Base-by-base conservation (phyloP, 495 filamentous ascomycete species). In the Neurospora sp. region DNA sequence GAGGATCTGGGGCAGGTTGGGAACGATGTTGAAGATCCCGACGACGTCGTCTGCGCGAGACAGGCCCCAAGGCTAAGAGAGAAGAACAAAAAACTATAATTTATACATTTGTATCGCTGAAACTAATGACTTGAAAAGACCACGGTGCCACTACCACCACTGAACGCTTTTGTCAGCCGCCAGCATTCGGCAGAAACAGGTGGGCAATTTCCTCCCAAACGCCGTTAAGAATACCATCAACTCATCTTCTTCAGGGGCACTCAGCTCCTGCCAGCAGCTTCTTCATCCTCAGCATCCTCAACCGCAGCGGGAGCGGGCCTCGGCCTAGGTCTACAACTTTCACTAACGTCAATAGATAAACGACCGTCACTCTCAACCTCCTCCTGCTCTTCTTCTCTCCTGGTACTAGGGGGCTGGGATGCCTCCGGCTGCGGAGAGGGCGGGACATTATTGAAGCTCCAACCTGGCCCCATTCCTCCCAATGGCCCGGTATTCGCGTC, bases 1-100 rank as follows among this genome's bases (percentile, higher is more conserved):
- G 35, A 98, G 84, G 12, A 97, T 91, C 73, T 92, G 92, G 18
- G 91, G 89, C 37, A 98, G 87, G 45, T 92, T 90, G 8, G 95
- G 92, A 59, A 95, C 89, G 44, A 95, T 93, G 31, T 85, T 83
- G 22, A 98, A 84, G 73, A 96, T 94, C 69, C 89, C 87, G 47
- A 97, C 85, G 70, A 98, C 89, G 74, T 96, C 92, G 77, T 93
- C 92, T 47, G 91, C 86, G 74, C 27, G 14, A 3, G 0, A 8
- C 1, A 35, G 14, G 53, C 53, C 53, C 31, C 6, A 65, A 18
- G 53, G 53, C 53, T 65, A 8, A 31, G 2, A 59, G 47, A 35
- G 53, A 8, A 37, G 3, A 65, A 65, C 14, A 65, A 65, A 2
- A 8, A 14, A 65, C 53, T 65, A 37, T 65, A 8, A 35, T 35